phyloP scores from a whole-genome alignment of 2,329 filamentous ascomycete species.

The Elsinoe ampelina region DNA sequence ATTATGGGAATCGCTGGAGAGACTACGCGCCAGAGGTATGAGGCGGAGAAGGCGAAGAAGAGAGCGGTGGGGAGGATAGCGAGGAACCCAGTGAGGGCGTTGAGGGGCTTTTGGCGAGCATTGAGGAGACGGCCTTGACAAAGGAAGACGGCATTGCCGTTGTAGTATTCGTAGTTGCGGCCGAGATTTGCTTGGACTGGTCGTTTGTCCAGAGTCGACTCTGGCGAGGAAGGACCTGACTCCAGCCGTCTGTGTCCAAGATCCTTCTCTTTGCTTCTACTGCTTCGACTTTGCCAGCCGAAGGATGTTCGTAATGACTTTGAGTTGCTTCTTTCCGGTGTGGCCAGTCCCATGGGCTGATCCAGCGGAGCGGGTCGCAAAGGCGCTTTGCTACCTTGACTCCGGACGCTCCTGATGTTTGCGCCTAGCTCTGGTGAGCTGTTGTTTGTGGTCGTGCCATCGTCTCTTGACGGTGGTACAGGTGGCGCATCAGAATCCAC shows the following conservation, averaged over 20 bases:
- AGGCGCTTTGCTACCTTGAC: conserved; percentile 70
- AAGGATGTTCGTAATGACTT: conserved; percentile 37
- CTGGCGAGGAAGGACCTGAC: conserved; percentile 68
- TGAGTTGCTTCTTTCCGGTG: conserved; percentile 40
- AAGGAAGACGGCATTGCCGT: conserved; percentile 87
- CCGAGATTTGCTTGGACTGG: conserved; percentile 41
- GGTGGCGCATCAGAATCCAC: conserved; percentile 37
- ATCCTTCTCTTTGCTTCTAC: conserved; percentile 13
- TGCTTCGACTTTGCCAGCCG: conserved; percentile 15
- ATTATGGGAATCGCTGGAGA: conserved; percentile 81
- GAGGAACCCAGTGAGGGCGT: conserved; percentile 72
- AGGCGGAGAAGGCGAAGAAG: conserved; percentile 77
- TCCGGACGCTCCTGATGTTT: conserved; percentile 35
- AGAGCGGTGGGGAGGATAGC: conserved; percentile 69
- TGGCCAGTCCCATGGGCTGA: conserved; percentile 30
- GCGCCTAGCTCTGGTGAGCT: conserved; percentile 7
- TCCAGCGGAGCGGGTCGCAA: conserved; percentile 36
- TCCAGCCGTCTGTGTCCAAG: conserved; percentile 70
- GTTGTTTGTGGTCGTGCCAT: conserved; percentile 54
- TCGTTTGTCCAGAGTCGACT: conserved; percentile 44
- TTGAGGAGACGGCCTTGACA: conserved; percentile 81
- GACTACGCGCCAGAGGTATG: conserved; percentile 77
- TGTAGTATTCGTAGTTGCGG: conserved; percentile 84
- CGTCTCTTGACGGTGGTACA: conserved; percentile 60
- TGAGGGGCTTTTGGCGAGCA: conserved; percentile 76